These are phyloP conservation scores for Solanum chiquidenum DNA, from an alignment of 257 asterid genomes.

Conservation along the genomic window DNA sequence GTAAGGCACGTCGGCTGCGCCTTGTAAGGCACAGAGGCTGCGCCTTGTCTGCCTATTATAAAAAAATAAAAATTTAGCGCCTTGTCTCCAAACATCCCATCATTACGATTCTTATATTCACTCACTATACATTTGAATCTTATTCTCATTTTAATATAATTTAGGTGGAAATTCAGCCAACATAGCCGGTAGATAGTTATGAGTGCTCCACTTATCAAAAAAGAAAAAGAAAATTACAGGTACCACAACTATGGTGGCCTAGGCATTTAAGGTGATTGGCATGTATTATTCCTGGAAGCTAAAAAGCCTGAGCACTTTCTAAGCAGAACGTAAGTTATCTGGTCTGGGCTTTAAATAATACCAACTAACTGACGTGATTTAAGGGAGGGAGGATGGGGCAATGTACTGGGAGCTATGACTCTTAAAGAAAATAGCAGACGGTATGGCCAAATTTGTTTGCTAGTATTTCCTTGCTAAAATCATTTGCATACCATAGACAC, in stretches of 20 bases:
- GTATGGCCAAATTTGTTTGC: no score
- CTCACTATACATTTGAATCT: neutral
- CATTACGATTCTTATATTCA: constrained; percentile 17
- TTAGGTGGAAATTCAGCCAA: neutral
- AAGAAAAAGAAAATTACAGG: neutral
- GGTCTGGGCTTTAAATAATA: neutral
- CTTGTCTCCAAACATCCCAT: constrained; percentile 23
- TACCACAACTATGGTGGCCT: neutral
- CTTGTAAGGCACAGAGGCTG: no score
- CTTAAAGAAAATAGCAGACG: no score
- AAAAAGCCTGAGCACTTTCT: neutral
- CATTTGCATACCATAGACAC: no score
- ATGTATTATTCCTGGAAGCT: neutral
- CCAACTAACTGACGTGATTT: no score
- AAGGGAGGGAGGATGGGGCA: no score
- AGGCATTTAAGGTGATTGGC: neutral
- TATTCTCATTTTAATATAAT: neutral
- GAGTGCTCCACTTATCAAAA: neutral
- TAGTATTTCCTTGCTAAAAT: no score
- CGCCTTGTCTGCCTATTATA: no score
- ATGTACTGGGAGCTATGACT: no score
- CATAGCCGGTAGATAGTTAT: neutral
- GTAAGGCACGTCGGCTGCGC: no score
- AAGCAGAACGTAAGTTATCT: neutral
- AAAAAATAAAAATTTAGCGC: no score